phyloP scores from a whole-genome alignment of 768 basidiomycete species.

The Mycena venus region DNA sequence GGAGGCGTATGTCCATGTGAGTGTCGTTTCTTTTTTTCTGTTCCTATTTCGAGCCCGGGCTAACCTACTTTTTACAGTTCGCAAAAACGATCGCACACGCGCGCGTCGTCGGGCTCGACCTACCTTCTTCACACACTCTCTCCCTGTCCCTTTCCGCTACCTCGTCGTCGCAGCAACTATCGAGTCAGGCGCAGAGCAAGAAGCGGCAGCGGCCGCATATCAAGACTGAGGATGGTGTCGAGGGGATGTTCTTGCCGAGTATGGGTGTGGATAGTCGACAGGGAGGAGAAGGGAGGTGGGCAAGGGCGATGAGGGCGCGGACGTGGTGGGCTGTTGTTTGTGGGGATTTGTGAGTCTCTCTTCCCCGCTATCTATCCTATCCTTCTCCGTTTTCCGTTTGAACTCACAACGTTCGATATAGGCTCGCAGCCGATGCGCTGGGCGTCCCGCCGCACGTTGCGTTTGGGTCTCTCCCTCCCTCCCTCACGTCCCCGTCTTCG shows the following conservation, averaged over 20 bases:
- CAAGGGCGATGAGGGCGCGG: constrained; percentile 59
- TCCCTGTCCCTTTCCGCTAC: background rate
- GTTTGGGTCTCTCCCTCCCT: background rate
- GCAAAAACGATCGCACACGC: constrained; percentile 29
- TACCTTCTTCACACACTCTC: background rate
- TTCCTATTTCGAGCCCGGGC: background rate
- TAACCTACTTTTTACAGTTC: background rate
- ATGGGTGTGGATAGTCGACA: background rate
- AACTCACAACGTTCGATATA: constrained; percentile 39
- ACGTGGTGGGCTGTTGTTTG: constrained; percentile 87
- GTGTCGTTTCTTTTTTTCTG: background rate
- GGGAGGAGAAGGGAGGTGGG: background rate
- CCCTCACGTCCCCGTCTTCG: background rate
- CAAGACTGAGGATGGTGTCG: background rate
- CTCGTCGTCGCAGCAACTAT: too few species aligned
- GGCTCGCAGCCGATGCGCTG: constrained; percentile 75
- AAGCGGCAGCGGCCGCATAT: too few species aligned
- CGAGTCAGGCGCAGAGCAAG: too few species aligned
- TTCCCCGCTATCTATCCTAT: background rate
- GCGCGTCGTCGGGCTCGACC: constrained; percentile 11
- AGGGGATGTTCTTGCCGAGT: too few species aligned
- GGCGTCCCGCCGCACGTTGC: constrained; percentile 18
- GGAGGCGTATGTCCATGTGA: constrained; percentile 29
- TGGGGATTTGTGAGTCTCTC: constrained; percentile 78
- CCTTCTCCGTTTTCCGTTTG: background rate